Percentiles rank a stretch among this genome's conserved stretches.
Conservation (phyloP, 192 early-diverging fungal genomes). For the Backusella parvicylindrica region DNA sequence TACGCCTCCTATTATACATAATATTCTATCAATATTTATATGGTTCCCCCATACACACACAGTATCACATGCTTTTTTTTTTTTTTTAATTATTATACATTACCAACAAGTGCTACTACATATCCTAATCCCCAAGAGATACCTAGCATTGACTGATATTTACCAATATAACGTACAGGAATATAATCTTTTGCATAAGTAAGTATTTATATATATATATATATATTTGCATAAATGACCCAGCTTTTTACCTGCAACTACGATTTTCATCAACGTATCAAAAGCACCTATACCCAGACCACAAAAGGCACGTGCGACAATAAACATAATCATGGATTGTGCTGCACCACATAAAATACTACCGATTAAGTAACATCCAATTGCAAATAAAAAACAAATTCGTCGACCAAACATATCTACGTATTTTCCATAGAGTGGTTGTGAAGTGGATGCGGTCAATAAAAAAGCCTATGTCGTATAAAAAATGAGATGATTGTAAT, state of each 20-base stretch:
- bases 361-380: slow-evolving; percentile 74
- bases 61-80: neutral
- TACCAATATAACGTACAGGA: slow-evolving; percentile 30
- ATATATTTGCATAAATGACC: neutral
- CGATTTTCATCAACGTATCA: slow-evolving; percentile 45
- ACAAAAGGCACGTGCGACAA: slow-evolving; percentile 50
- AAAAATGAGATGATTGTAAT: neutral
- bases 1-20: slow-evolving; percentile 34
- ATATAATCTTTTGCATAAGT: slow-evolving; percentile 24
- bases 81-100: slow-evolving; percentile 8
- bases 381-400: slow-evolving; percentile 62
- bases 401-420: slow-evolving; percentile 48
- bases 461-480: slow-evolving; percentile 39
- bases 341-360: slow-evolving; percentile 67
- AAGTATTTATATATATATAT: neutral
- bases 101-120: slow-evolving; percentile 27
- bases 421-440: slow-evolving; percentile 48
- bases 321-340: slow-evolving; percentile 50
- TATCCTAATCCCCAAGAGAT: slow-evolving; percentile 30
- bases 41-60: too few species aligned
- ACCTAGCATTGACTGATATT: slow-evolving; percentile 26
- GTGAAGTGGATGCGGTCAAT: slow-evolving; percentile 38
- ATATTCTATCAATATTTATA: neutral
- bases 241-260: slow-evolving; percentile 34
- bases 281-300: slow-evolving; percentile 53